A percentile compares a stretch with the other conserved stretches of the same genome.
phyloP scores from a whole-genome alignment of 768 basidiomycete genomes.

The Leccinum uliginosum region DNA sequence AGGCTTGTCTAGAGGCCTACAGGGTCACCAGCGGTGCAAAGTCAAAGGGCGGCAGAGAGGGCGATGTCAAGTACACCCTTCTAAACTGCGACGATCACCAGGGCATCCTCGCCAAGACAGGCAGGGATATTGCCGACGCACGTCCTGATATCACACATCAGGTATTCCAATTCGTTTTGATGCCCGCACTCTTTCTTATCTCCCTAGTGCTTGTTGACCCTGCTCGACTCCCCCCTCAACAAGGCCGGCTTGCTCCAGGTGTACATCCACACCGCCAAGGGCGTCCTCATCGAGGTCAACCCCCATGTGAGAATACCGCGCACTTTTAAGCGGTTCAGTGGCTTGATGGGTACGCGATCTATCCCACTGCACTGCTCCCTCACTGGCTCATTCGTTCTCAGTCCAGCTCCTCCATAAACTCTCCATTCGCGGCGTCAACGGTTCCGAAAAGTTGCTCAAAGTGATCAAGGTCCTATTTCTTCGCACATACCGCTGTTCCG shows the following conservation, averaged over 20 bases:
- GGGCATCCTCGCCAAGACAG: constrained; percentile 95
- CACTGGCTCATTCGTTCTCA: constrained; percentile 28
- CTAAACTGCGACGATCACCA: constrained; percentile 99
- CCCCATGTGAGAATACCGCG: constrained; percentile 96
- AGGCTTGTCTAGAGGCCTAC: constrained; percentile 96
- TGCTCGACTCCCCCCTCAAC: constrained; percentile 96
- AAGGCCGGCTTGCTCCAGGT: constrained; percentile 96
- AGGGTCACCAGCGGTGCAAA: constrained; percentile 63
- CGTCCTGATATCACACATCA: constrained; percentile 99
- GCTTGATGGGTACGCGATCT: constrained; percentile 80
- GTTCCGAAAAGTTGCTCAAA: constrained; percentile 93
- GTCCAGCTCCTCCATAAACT: constrained; percentile 97
- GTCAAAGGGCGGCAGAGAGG: constrained; percentile 48
- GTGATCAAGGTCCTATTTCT: constrained; percentile 76
- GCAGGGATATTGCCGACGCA: constrained; percentile 98
- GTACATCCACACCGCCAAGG: constrained; percentile 96
- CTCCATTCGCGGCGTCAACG: constrained; percentile 93
- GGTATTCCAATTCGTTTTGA: constrained; percentile 41
- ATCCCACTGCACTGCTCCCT: no score
- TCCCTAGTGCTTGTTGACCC: constrained; percentile 82
- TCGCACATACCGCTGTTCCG: neutral
- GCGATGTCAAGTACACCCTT: constrained; percentile 92
- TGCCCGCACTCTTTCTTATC: neutral
- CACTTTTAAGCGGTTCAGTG: constrained; percentile 98
- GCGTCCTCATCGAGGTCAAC: constrained; percentile 96